Conservation (phyloP, 768 basidiomycete species). For the Suillus variegatus region DNA sequence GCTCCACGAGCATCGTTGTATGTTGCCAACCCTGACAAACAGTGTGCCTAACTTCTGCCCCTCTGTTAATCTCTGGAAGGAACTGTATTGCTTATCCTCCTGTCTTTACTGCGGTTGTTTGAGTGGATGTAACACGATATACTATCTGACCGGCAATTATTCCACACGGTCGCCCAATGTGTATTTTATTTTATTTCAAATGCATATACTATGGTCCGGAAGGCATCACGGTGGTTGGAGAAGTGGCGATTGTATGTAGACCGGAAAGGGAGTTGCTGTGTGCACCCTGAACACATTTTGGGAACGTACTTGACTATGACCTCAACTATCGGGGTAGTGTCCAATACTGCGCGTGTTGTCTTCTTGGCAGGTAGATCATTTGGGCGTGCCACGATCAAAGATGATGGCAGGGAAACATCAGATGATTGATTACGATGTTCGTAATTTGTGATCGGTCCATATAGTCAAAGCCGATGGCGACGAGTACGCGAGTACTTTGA, state of each 20-base stretch:
- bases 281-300: neutral
- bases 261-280: neutral
- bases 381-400: neutral
- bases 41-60: slow-evolving; percentile 11
- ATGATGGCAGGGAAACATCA: neutral
- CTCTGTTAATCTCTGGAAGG: slow-evolving; percentile 19
- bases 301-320: neutral
- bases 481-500: neutral
- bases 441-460: neutral
- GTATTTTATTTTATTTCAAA: neutral
- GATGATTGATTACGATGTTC: neutral
- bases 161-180: neutral
- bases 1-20: slow-evolving; percentile 64
- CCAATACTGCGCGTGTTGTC: neutral
- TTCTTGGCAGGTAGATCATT: neutral
- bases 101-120: slow-evolving; percentile 4
- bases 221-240: neutral
- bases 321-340: neutral
- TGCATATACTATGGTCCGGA: neutral
- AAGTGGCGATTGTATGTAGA: neutral
- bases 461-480: neutral
- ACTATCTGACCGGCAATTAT: neutral
- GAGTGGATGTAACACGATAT: neutral
- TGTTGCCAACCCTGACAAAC: slow-evolving; percentile 68
- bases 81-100: slow-evolving; percentile 2